These are phyloP conservation scores for Saccharomycopsis babjevae DNA, from an alignment of 805 yeast genomes.

Conservation along the genomic window DNA sequence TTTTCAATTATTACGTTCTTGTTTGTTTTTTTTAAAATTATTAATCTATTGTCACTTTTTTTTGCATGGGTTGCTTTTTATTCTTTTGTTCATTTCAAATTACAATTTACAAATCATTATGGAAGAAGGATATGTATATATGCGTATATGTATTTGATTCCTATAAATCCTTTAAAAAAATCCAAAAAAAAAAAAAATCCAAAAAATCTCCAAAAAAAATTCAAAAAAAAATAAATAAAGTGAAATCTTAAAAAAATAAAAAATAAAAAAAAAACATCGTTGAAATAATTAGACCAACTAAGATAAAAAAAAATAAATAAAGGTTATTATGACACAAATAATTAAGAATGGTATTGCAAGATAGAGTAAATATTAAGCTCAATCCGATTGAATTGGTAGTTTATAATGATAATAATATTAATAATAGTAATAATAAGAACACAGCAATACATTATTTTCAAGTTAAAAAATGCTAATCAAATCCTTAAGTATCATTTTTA, in stretches of 20 bases:
- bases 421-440: too few species aligned
- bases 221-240: background rate
- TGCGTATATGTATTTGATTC: too few species aligned
- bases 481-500: too few species aligned
- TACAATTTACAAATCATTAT: background rate
- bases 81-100: background rate
- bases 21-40: background rate
- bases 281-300: background rate
- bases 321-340: background rate
- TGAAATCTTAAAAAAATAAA: background rate
- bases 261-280: background rate
- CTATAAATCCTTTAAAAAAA: too few species aligned
- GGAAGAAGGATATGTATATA: too few species aligned
- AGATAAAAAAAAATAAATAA: background rate
- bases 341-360: background rate
- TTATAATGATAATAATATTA: too few species aligned
- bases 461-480: too few species aligned
- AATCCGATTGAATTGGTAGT: too few species aligned
- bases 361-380: too few species aligned
- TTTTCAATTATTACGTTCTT: background rate
- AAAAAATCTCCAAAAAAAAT: background rate
- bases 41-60: background rate
- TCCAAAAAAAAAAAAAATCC: too few species aligned
- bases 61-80: constrained; percentile 1
- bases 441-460: too few species aligned